Conservation (phyloP, 1,139 yeast genomes). For the Geotrichum restrictum region DNA sequence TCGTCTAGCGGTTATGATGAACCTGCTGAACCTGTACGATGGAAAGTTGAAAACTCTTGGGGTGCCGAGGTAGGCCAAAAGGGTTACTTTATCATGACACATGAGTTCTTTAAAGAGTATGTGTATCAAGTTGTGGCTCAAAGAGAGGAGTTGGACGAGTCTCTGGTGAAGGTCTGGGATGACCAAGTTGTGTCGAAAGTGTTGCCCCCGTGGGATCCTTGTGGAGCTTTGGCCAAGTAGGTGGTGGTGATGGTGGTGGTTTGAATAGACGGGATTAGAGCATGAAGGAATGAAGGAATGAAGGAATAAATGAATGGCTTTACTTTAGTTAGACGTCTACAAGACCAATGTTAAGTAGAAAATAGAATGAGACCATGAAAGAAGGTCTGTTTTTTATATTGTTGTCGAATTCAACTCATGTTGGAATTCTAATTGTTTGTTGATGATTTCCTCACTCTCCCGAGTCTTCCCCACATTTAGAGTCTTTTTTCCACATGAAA, state of each 20-base stretch:
- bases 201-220: conserved; percentile 79
- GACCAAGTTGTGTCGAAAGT: conserved; percentile 52
- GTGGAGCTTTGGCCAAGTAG: conserved; percentile 68
- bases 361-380: too few species aligned
- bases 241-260: background rate
- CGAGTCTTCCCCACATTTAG: background rate
- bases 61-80: conserved; percentile 67
- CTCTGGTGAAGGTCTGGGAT: conserved; percentile 33
- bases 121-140: conserved; percentile 78
- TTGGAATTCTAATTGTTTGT: too few species aligned
- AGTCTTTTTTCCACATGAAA: too few species aligned
- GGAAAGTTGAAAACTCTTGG: conserved; percentile 87
- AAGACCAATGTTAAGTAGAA: too few species aligned
- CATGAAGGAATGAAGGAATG: too few species aligned
- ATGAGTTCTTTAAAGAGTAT: conserved; percentile 75
- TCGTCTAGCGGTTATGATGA: too few species aligned
- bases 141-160: conserved; percentile 42
- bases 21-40: conserved; percentile 67
- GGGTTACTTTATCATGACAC: conserved; percentile 78
- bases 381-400: too few species aligned
- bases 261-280: too few species aligned
- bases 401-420: too few species aligned
- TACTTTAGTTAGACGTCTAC: too few species aligned
- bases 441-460: too few species aligned
- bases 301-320: too few species aligned